Percentiles rank a stretch among this genome's conserved stretches.
Evolutionary conservation across 2,329 filamentous ascomycete species (phyloP).

Genomic region (Beauveria bassiana): DNA sequence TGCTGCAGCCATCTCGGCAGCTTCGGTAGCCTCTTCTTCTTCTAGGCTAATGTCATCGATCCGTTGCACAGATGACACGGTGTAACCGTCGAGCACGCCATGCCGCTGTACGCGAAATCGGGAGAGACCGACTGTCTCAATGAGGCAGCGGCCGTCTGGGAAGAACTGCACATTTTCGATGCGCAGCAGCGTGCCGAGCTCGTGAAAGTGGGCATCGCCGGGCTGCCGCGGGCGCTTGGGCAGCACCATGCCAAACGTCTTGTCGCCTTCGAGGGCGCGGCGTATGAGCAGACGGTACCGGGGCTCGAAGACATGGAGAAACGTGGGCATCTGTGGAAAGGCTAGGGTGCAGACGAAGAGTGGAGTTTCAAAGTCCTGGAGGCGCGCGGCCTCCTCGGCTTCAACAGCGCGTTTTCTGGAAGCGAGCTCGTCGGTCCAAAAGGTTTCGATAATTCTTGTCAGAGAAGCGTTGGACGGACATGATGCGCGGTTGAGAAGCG

Average conservation of each 20-base stretch:
- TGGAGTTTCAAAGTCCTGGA: constrained; percentile 54
- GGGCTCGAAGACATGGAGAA: constrained; percentile 88
- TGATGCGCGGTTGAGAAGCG: constrained; percentile 31
- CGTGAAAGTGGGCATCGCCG: constrained; percentile 45
- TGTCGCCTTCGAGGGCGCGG: constrained; percentile 63
- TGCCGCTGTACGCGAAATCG: constrained; percentile 66
- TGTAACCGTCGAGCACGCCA: constrained; percentile 65
- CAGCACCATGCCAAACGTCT: constrained; percentile 80
- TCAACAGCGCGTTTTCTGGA: constrained; percentile 48
- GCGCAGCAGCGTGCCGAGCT: constrained; percentile 70
- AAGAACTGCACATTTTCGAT: constrained; percentile 68
- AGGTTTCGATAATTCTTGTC: constrained; percentile 51
- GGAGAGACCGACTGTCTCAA: constrained; percentile 69
- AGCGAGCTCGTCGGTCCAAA: constrained; percentile 62
- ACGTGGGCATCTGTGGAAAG: constrained; percentile 77
- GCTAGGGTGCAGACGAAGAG: constrained; percentile 78
- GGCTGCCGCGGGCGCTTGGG: constrained; percentile 45
- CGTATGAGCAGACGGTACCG: constrained; percentile 85
- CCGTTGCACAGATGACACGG: constrained; percentile 65
- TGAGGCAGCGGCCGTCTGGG: constrained; percentile 70
- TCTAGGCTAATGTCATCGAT: constrained; percentile 75
- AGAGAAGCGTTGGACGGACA: constrained; percentile 56
- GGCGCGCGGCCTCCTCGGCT: constrained; percentile 48
- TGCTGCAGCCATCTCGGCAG: constrained; percentile 42
- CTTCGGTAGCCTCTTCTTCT: constrained; percentile 72